These are phyloP conservation scores for Elsinoe fawcettii DNA, from an alignment of 2,329 filamentous ascomycete species.

Conservation along the genomic window DNA sequence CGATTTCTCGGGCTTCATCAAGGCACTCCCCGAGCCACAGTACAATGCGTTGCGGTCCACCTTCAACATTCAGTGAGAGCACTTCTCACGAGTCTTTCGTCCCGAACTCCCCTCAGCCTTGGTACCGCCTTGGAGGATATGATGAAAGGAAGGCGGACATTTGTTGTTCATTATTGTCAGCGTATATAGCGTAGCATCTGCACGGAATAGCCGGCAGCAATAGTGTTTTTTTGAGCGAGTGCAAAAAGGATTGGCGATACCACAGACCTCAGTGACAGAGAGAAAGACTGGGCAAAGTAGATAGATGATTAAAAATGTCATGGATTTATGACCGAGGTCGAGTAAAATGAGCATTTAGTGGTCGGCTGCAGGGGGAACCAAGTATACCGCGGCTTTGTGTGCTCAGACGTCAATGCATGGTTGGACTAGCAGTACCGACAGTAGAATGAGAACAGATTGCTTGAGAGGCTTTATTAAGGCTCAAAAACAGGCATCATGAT, in stretches of 20 bases:
- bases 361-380: background rate
- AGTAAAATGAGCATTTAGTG: background rate
- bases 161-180: slow-evolving; percentile 9
- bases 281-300: background rate
- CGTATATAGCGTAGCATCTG: slow-evolving; percentile 32
- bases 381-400: background rate
- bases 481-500: background rate
- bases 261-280: background rate
- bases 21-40: slow-evolving; percentile 38
- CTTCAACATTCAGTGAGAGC: slow-evolving; percentile 21
- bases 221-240: slow-evolving; percentile 11
- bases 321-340: background rate
- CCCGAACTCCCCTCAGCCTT: background rate
- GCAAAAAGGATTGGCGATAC: slow-evolving; percentile 4
- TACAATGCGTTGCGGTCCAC: slow-evolving; percentile 37
- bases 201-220: slow-evolving; percentile 30
- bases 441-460: background rate
- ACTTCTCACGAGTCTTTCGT: background rate
- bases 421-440: background rate
- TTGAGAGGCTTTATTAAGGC: background rate
- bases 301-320: background rate
- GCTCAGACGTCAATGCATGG: background rate
- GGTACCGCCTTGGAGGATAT: background rate
- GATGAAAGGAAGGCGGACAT: background rate
- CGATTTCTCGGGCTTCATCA: slow-evolving; percentile 46